Evolutionary conservation across 495 filamentous ascomycete species (phyloP).

Genomic region (Aspergillus coremiiformis): DNA sequence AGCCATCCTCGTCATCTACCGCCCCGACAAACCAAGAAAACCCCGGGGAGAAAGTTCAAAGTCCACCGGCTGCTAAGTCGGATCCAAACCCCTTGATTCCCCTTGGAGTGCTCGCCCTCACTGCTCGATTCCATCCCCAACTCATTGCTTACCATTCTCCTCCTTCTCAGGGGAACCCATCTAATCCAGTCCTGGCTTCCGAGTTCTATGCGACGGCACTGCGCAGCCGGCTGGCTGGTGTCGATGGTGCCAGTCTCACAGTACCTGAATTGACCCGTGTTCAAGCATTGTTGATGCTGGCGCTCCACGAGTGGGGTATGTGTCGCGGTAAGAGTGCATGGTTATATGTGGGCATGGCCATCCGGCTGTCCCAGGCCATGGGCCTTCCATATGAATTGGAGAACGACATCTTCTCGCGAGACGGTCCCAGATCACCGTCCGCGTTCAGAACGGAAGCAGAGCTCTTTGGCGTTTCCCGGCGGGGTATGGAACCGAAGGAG

Average conservation of each 20-base stretch:
- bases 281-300: constrained; percentile 75
- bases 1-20: constrained; percentile 7
- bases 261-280: constrained; percentile 58
- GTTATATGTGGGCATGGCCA: constrained; percentile 70
- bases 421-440: constrained; percentile 32
- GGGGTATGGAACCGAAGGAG: constrained; percentile 26
- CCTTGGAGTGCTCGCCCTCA: constrained; percentile 70
- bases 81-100: constrained; percentile 61
- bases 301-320: constrained; percentile 79
- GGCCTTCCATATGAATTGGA: constrained; percentile 59
- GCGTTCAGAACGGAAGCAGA: constrained; percentile 38
- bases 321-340: constrained; percentile 68
- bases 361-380: constrained; percentile 64
- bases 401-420: constrained; percentile 36
- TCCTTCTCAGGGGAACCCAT: constrained; percentile 34
- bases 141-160: constrained; percentile 60
- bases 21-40: constrained; percentile 8
- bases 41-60: constrained; percentile 21
- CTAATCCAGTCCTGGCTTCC: constrained; percentile 60
- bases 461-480: constrained; percentile 34
- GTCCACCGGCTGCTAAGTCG: constrained; percentile 21
- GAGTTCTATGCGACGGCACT: constrained; percentile 73
- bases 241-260: constrained; percentile 47
- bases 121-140: constrained; percentile 66
- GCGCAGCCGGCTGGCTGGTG: constrained; percentile 53